These are phyloP conservation scores for Lolium perenne DNA, from an alignment of 176 grass and related monocot genomes.

Conservation along the genomic window DNA sequence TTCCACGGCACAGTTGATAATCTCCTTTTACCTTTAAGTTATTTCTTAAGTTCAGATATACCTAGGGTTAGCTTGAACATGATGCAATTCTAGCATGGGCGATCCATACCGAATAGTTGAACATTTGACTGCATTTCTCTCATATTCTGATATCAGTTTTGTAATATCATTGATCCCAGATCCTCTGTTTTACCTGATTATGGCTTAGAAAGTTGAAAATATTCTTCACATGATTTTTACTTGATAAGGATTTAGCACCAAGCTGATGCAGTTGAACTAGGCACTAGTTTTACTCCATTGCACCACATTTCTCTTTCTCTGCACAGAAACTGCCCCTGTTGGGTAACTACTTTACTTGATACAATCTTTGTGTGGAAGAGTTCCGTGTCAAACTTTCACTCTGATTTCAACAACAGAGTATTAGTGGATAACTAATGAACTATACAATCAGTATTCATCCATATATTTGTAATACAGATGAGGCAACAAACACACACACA, in stretches of 20 bases:
- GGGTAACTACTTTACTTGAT: not conserved
- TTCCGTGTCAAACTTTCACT: not conserved
- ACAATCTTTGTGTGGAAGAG: not conserved
- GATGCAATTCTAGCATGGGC: not conserved
- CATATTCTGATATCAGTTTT: not conserved
- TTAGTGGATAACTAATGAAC: not conserved
- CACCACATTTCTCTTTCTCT: not conserved
- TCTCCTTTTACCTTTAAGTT: not conserved
- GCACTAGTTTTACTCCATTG: not conserved
- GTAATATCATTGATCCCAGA: not conserved
- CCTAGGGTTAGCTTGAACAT: not conserved
- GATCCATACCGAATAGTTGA: not conserved
- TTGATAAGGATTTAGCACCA: not conserved
- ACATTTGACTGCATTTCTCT: not conserved
- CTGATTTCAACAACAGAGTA: not conserved
- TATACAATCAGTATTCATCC: not conserved
- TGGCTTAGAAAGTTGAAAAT: not conserved
- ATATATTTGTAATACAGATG: not conserved
- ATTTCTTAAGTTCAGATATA: not conserved
- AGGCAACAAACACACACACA: not conserved
- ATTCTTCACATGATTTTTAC: not conserved
- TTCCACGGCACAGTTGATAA: not conserved
- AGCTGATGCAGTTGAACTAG: not conserved
- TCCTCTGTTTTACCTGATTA: not conserved
- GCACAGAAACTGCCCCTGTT: not conserved